Percentiles rank a stretch among this genome's conserved stretches.
Conservation (phyloP, 2,329 filamentous ascomycete species). For the Coniochaeta sp. region DNA sequence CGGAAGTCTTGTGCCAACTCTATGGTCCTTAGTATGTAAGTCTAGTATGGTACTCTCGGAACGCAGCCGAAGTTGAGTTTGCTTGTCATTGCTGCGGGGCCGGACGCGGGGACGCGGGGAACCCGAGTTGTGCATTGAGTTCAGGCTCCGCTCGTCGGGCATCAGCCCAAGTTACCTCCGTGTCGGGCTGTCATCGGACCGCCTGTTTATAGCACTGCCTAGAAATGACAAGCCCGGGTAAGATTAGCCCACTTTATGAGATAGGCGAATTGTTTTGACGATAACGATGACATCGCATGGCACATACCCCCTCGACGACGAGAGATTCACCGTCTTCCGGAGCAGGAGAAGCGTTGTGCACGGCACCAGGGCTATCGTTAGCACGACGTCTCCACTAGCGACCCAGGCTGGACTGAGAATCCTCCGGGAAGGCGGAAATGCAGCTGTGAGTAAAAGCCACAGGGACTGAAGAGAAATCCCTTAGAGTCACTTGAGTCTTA, state of each 20-base stretch:
- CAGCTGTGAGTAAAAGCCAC: conserved; percentile 54
- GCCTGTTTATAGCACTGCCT: not conserved
- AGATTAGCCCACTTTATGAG: not conserved
- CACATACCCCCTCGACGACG: conserved; percentile 7
- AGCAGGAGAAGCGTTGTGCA: conserved; percentile 86
- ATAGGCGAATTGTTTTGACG: not conserved
- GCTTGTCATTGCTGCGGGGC: not conserved
- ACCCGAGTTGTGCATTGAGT: too few relatives aligned
- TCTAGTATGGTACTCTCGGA: too few relatives aligned
- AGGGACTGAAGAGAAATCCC: not conserved
- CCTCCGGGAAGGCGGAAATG: conserved; percentile 78
- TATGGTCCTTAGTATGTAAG: not conserved
- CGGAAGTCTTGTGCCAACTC: not conserved
- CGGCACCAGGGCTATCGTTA: conserved; percentile 82
- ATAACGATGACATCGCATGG: not conserved
- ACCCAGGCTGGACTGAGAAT: conserved; percentile 77
- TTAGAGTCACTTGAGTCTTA: not conserved
- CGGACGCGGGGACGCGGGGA: not conserved
- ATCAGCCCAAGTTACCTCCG: not conserved
- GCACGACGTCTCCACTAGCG: conserved; percentile 81
- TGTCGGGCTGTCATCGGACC: not conserved
- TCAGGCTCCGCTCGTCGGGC: not conserved
- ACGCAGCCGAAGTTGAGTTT: too few relatives aligned
- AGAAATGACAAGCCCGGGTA: not conserved
- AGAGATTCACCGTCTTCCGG: conserved; percentile 26